phyloP scores from a whole-genome alignment of 352 stramenopile species.

The Pythium phragmiticola region DNA sequence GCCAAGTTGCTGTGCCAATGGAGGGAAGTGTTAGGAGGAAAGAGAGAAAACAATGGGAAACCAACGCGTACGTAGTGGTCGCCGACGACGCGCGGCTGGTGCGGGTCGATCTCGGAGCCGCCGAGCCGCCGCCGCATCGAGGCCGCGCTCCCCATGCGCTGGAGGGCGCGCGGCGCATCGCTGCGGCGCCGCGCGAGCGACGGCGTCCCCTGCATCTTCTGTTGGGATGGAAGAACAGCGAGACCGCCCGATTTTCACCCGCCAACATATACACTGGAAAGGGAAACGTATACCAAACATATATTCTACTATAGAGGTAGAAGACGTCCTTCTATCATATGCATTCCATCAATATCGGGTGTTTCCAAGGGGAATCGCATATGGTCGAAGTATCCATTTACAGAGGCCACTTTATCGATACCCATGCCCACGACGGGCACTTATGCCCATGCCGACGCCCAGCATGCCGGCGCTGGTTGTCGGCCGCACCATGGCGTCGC shows the following conservation, averaged over 20 bases:
- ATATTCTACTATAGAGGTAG: not conserved
- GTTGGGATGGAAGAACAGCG: not conserved
- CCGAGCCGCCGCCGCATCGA: constrained; percentile 19
- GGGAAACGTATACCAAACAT: not conserved
- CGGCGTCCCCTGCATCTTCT: constrained; percentile 1
- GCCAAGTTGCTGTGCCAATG: constrained; percentile 75
- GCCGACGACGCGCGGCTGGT: constrained; percentile 72
- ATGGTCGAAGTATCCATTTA: too few relatives aligned
- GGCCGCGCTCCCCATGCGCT: constrained; percentile 28
- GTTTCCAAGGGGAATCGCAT: too few relatives aligned
- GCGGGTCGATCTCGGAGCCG: constrained; percentile 30
- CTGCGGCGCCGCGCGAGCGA: constrained; percentile 10
- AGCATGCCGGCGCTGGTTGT: constrained; percentile 48
- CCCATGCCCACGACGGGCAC: not conserved
- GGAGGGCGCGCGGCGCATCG: constrained; percentile 21
- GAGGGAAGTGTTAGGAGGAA: not conserved
- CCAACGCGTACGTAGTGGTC: constrained; percentile 62
- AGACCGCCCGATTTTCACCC: not conserved
- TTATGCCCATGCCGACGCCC: not conserved
- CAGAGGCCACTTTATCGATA: constrained; percentile 9
- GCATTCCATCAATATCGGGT: too few relatives aligned
- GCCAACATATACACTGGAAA: constrained; percentile 12
- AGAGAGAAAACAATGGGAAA: constrained; percentile 9
- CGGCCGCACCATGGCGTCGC: constrained; percentile 39
- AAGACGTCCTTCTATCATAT: too few relatives aligned